Percentiles rank a stretch among this genome's conserved stretches.
Evolutionary conservation across 1,139 yeast species (phyloP).

Genomic region (Saccharomyces pastorianus): DNA sequence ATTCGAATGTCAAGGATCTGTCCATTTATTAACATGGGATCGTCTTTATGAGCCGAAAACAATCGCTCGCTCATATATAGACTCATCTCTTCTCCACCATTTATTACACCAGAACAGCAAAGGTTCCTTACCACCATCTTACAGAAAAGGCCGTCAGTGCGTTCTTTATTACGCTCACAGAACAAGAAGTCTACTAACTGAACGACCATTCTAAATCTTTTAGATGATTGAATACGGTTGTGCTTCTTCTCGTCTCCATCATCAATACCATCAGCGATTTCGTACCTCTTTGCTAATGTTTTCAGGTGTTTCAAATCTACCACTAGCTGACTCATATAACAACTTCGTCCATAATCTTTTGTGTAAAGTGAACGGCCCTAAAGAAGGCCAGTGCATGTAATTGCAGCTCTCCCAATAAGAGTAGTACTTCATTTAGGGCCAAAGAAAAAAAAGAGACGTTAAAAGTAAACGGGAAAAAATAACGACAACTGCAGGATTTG

Average conservation of each 20-base stretch:
- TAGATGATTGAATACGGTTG: background rate
- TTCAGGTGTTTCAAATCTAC: background rate
- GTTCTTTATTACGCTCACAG: background rate
- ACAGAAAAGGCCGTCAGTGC: background rate
- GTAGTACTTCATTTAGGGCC: no score
- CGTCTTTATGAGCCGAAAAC: background rate
- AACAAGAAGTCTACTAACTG: background rate
- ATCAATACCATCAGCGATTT: background rate
- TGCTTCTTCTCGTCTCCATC: background rate
- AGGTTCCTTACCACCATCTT: background rate
- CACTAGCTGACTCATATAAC: background rate
- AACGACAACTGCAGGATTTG: slow-evolving; percentile 35
- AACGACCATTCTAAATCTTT: background rate
- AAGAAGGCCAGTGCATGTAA: no score
- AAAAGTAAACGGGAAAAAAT: slow-evolving; percentile 6
- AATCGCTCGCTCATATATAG: background rate
- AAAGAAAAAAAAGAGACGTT: no score
- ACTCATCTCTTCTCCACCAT: background rate
- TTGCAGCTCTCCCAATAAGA: no score
- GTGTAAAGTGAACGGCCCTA: background rate
- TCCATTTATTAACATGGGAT: background rate
- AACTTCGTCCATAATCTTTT: background rate
- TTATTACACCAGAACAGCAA: background rate
- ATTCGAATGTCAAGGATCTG: background rate
- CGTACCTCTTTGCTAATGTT: background rate